These are phyloP conservation scores for Aspergillus neoniger DNA, from an alignment of 2,329 filamentous ascomycete species.

Conservation along the genomic window DNA sequence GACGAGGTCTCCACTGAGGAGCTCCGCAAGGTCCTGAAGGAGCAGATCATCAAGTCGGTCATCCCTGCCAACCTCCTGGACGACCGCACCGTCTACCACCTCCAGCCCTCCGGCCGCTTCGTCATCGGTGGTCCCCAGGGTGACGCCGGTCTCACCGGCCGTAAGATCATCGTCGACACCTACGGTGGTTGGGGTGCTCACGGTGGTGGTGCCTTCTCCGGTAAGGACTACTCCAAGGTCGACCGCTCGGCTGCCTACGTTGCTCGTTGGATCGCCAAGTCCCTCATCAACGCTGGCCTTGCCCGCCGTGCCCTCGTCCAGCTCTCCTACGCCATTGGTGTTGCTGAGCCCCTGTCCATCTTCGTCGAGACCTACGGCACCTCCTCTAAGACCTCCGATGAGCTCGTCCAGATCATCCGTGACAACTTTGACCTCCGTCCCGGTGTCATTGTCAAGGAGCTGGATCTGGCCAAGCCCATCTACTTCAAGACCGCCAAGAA, in stretches of 20 bases:
- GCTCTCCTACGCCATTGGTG: slow-evolving; percentile 98
- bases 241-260: slow-evolving; percentile 98
- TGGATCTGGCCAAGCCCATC: slow-evolving; percentile 92
- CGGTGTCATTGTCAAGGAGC: slow-evolving; percentile 97
- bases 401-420: slow-evolving; percentile 92
- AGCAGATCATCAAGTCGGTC: slow-evolving; percentile 95
- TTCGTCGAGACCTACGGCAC: slow-evolving; percentile 98
- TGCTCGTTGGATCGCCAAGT: slow-evolving; percentile 98
- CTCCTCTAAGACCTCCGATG: slow-evolving; percentile 80
- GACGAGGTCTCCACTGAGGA: slow-evolving; percentile 85
- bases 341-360: slow-evolving; percentile 95
- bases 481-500: slow-evolving; percentile 99
- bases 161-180: slow-evolving; percentile 99
- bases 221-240: slow-evolving; percentile 99
- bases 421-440: slow-evolving; percentile 97
- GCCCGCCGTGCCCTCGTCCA: slow-evolving; percentile 93
- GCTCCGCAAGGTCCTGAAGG: slow-evolving; percentile 89
- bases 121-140: slow-evolving; percentile 99
- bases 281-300: slow-evolving; percentile 83
- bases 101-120: slow-evolving; percentile 97
- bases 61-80: slow-evolving; percentile 92
- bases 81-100: slow-evolving; percentile 94
- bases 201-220: slow-evolving; percentile 99
- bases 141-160: slow-evolving; percentile 96
- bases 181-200: slow-evolving; percentile 99